These are phyloP conservation scores for Fusarium sp. DNA, from an alignment of 2,329 filamentous ascomycete genomes.

Conservation along the genomic window DNA sequence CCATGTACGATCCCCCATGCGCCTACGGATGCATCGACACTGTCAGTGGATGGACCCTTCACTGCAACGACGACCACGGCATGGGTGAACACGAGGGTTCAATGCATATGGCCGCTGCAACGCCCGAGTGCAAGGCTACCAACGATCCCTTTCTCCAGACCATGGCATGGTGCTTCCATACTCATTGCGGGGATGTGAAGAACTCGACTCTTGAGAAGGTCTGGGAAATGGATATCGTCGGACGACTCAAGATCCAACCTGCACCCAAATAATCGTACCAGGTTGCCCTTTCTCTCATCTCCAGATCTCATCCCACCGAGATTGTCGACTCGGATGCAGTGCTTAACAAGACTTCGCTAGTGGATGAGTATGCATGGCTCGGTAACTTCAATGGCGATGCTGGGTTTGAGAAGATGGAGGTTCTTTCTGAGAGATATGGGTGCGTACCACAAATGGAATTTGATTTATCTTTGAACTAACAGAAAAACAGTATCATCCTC, in stretches of 20 bases:
- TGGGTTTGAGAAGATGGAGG: conserved; percentile 6
- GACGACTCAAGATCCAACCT: background rate
- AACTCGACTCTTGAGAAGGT: background rate
- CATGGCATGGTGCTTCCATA: conserved; percentile 1
- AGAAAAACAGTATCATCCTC: background rate
- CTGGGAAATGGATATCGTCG: background rate
- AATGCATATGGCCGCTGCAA: background rate
- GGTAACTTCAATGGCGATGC: background rate
- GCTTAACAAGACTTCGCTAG: background rate
- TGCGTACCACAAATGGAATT: background rate
- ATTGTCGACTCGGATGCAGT: background rate
- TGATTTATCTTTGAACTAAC: background rate
- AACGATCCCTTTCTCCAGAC: background rate
- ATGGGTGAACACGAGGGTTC: background rate
- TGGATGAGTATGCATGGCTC: background rate
- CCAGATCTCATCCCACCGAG: background rate
- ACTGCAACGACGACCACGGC: background rate
- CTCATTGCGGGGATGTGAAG: background rate
- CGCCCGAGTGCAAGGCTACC: background rate
- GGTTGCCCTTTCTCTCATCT: background rate
- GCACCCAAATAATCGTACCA: background rate
- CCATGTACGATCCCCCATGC: background rate
- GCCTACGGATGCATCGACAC: background rate
- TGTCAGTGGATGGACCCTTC: background rate
- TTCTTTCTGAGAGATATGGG: background rate